phyloP scores from a whole-genome alignment of 2,329 filamentous ascomycete genomes.

The Diaporthe destruens region DNA sequence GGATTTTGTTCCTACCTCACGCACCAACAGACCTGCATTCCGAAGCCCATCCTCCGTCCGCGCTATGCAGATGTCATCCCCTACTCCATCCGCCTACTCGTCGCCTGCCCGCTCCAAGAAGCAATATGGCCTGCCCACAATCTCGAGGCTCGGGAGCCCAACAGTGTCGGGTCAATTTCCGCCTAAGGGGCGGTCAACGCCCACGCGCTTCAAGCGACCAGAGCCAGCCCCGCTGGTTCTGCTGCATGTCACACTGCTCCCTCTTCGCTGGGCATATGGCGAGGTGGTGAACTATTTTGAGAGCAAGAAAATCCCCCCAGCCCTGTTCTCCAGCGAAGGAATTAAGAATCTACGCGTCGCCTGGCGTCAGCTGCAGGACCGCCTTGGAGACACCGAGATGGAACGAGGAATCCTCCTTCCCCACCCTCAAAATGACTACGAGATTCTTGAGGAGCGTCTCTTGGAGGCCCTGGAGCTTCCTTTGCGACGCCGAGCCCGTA shows the following conservation, averaged over 20 bases:
- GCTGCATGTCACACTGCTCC: slow-evolving; percentile 81
- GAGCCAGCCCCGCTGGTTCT: slow-evolving; percentile 78
- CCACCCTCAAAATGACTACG: slow-evolving; percentile 84
- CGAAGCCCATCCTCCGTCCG: slow-evolving; percentile 77
- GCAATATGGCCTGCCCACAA: slow-evolving; percentile 56
- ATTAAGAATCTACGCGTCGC: slow-evolving; percentile 69
- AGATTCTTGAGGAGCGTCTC: slow-evolving; percentile 81
- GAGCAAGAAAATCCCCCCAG: slow-evolving; percentile 31
- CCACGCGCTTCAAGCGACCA: slow-evolving; percentile 67
- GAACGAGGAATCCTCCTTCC: slow-evolving; percentile 80
- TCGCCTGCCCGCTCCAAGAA: slow-evolving; percentile 68
- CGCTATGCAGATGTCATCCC: slow-evolving; percentile 79
- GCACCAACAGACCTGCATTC: slow-evolving; percentile 74
- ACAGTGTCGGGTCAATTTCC: slow-evolving; percentile 64
- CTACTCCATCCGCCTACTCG: slow-evolving; percentile 67
- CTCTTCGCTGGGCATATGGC: slow-evolving; percentile 75
- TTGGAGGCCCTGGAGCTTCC: slow-evolving; percentile 81
- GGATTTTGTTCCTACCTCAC: slow-evolving; percentile 66
- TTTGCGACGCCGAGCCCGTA: slow-evolving; percentile 71
- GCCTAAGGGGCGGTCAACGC: slow-evolving; percentile 66
- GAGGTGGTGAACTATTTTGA: slow-evolving; percentile 58
- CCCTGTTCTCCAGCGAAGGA: slow-evolving; percentile 55
- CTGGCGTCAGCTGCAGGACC: slow-evolving; percentile 77
- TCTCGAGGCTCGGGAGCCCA: slow-evolving; percentile 70
- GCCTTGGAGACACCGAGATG: slow-evolving; percentile 78